Conservation (phyloP, 768 basidiomycete species). For the Rubroboletus satanas region DNA sequence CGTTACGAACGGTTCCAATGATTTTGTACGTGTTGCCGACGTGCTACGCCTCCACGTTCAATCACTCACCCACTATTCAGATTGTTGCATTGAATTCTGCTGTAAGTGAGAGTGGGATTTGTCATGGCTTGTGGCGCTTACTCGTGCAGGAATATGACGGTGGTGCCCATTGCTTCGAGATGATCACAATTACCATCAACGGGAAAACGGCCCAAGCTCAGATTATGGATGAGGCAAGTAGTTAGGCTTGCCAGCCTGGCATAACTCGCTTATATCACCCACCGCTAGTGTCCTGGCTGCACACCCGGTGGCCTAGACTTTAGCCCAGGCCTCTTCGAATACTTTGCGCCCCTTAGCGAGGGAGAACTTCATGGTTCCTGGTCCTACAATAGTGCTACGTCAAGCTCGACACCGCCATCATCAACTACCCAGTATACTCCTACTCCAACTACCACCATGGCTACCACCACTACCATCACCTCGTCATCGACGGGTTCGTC, state of each 20-base stretch:
- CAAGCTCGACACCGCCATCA: slow-evolving; percentile 20
- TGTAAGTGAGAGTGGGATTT: slow-evolving; percentile 25
- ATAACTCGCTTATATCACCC: neutral
- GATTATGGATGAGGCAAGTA: slow-evolving; percentile 43
- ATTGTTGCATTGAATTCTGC: slow-evolving; percentile 42
- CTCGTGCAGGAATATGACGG: slow-evolving; percentile 36
- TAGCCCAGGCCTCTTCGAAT: slow-evolving; percentile 41
- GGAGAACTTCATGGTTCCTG: slow-evolving; percentile 42
- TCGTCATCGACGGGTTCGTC: slow-evolving; percentile 6
- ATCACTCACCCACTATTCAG: slow-evolving; percentile 22
- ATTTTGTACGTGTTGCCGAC: slow-evolving; percentile 23
- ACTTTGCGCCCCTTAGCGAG: slow-evolving; percentile 32
- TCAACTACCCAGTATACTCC: slow-evolving; percentile 20
- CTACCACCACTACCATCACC: slow-evolving; percentile 7
- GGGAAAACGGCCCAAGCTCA: slow-evolving; percentile 39
- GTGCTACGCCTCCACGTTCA: too few species aligned
- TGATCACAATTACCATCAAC: slow-evolving; percentile 40
- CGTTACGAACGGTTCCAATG: slow-evolving; percentile 15
- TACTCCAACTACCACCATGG: slow-evolving; percentile 15
- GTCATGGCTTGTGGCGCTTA: neutral
- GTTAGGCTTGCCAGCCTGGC: neutral
- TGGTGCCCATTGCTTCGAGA: slow-evolving; percentile 42
- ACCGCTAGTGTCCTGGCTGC: slow-evolving; percentile 39
- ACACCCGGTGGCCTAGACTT: slow-evolving; percentile 42
- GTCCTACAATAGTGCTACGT: slow-evolving; percentile 31